A percentile compares a stretch with the other conserved stretches of the same genome.
phyloP scores from a whole-genome alignment of 306 rosid genomes.

The Quillaja saponaria region DNA sequence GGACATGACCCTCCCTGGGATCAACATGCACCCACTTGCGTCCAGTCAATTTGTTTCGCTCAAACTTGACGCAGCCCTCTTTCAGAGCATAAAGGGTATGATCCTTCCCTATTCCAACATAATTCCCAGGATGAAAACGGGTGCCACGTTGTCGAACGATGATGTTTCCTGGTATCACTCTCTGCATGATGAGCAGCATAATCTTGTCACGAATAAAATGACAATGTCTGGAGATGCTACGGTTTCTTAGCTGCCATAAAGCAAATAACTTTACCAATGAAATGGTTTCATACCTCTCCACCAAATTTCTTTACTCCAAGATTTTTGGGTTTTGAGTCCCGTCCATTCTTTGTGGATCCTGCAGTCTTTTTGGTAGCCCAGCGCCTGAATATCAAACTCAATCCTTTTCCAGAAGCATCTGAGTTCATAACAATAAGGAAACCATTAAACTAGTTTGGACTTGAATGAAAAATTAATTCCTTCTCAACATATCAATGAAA shows the following conservation, averaged over 20 bases:
- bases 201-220: not conserved
- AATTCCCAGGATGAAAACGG: constrained; percentile 91
- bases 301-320: constrained; percentile 94
- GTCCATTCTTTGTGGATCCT: constrained; percentile 89
- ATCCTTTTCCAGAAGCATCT: constrained; percentile 75
- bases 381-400: constrained; percentile 69
- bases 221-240: not conserved
- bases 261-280: not conserved
- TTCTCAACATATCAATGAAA: constrained; percentile 7
- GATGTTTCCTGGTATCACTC: constrained; percentile 88
- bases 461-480: constrained; percentile 13
- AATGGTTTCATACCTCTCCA: constrained; percentile 71
- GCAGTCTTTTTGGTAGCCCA: constrained; percentile 91
- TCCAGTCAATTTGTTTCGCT: constrained; percentile 69
- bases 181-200: constrained; percentile 42
- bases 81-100: constrained; percentile 81
- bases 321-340: constrained; percentile 88
- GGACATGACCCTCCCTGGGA: constrained; percentile 86
- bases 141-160: constrained; percentile 88
- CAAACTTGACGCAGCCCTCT: constrained; percentile 85
- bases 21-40: constrained; percentile 81
- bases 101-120: constrained; percentile 83
- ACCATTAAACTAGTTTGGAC: constrained; percentile 18
- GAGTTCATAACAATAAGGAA: constrained; percentile 9
- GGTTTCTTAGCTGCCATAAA: constrained; percentile 1